phyloP scores from a whole-genome alignment of 352 stramenopile species.

The Pythium phragmiticola region DNA sequence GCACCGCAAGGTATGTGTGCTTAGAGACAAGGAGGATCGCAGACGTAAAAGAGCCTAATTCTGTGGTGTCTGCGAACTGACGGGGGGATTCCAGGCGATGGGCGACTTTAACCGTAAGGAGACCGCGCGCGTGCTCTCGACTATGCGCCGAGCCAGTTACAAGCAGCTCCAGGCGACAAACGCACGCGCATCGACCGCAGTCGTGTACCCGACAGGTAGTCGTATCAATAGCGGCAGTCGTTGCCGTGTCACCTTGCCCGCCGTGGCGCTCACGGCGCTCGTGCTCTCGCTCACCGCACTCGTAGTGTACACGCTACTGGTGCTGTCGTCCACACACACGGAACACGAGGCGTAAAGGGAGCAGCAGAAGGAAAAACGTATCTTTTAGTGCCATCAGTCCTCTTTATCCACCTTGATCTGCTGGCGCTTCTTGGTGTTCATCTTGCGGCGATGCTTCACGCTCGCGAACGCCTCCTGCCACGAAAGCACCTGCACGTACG shows the following conservation, averaged over 20 bases:
- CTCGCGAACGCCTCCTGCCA: slow-evolving; percentile 54
- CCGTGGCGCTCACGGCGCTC: slow-evolving; percentile 1
- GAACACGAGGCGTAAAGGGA: not conserved
- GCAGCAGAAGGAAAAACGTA: not conserved
- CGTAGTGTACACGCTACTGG: slow-evolving; percentile 1
- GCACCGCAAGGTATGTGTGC: slow-evolving; percentile 44
- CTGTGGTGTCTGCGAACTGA: not conserved
- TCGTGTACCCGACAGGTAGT: not conserved
- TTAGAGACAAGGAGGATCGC: not conserved
- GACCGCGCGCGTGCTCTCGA: slow-evolving; percentile 10
- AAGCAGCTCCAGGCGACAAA: not conserved
- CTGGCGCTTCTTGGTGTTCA: slow-evolving; percentile 13
- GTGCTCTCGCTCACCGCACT: slow-evolving; percentile 5
- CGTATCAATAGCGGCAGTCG: not conserved
- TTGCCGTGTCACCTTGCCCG: not conserved
- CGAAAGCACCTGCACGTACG: slow-evolving; percentile 54
- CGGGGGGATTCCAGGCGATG: slow-evolving; percentile 10
- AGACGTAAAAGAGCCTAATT: not conserved
- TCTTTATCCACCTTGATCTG: slow-evolving; percentile 33
- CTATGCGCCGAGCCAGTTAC: slow-evolving; percentile 3
- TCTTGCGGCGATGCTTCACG: slow-evolving; percentile 27
- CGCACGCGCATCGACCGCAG: slow-evolving; percentile 3
- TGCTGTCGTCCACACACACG: not conserved
- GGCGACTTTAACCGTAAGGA: slow-evolving; percentile 27
- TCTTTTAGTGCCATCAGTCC: slow-evolving; percentile 19